Percentiles rank a stretch among this genome's conserved stretches.
These are phyloP conservation scores for Yueomyces sp. DNA, from an alignment of 1,139 yeast genomes.

Conservation along the genomic window DNA sequence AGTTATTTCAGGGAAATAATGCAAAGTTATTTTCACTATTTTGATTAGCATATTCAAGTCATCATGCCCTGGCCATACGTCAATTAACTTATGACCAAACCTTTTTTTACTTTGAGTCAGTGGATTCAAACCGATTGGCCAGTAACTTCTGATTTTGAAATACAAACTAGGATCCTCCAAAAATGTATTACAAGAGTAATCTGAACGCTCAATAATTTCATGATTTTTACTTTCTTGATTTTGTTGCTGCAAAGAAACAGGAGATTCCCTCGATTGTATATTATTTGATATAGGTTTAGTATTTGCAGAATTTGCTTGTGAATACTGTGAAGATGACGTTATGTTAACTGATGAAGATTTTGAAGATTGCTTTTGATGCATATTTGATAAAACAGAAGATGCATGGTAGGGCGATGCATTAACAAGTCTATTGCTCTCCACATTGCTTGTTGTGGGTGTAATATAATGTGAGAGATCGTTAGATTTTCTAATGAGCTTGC, in stretches of 20 bases:
- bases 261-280: neutral
- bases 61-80: conserved; percentile 51
- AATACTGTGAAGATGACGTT: no score
- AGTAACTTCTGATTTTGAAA: conserved; percentile 19
- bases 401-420: neutral
- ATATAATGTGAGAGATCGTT: neutral
- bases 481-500: neutral
- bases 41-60: conserved; percentile 36
- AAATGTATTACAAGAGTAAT: conserved; percentile 7
- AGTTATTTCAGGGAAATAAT: conserved; percentile 28
- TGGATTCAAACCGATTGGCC: conserved; percentile 53
- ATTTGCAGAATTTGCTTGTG: neutral
- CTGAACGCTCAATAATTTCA: conserved; percentile 16
- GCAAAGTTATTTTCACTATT: conserved; percentile 29
- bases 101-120: conserved; percentile 49
- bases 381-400: neutral
- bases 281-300: neutral
- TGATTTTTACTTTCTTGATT: conserved; percentile 2
- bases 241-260: neutral
- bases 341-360: no score
- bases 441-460: no score
- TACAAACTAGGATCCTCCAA: conserved; percentile 9
- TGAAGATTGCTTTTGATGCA: neutral
- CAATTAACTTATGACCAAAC: conserved; percentile 34
- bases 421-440: no score